Evolutionary conservation across 2,329 filamentous ascomycete species (phyloP).

Genomic region (Sarocladium oryzae): DNA sequence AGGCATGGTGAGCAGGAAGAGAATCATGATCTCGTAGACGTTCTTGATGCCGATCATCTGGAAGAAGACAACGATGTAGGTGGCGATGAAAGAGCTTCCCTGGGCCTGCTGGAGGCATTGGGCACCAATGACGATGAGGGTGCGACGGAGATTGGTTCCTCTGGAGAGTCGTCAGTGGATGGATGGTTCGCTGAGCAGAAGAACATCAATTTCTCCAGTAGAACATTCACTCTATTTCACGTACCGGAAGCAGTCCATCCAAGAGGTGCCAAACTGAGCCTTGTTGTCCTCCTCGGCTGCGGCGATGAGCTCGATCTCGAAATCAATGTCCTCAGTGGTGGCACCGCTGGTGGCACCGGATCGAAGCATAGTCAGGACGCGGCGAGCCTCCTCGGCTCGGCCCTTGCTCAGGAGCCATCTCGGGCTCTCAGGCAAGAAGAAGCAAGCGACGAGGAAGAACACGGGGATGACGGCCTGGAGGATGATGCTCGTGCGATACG

Average conservation of each 20-base stretch:
- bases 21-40: constrained; percentile 8
- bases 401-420: constrained; percentile 14
- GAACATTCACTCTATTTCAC: no score
- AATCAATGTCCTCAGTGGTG: constrained; percentile 10
- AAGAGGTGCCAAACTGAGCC: constrained; percentile 10
- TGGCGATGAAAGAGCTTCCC: constrained; percentile 16
- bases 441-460: background rate
- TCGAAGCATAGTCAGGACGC: constrained; percentile 11
- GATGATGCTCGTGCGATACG: constrained; percentile 6
- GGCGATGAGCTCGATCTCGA: constrained; percentile 11
- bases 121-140: background rate
- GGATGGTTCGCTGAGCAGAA: no score
- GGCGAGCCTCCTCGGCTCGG: constrained; percentile 13
- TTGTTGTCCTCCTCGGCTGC: constrained; percentile 13
- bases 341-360: constrained; percentile 9
- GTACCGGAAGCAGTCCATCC: background rate
- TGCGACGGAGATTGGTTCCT: background rate
- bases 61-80: constrained; percentile 19
- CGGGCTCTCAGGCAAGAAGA: constrained; percentile 15
- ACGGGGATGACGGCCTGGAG: constrained; percentile 8
- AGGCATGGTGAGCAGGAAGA: constrained; percentile 10
- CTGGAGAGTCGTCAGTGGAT: no score
- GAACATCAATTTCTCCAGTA: no score
- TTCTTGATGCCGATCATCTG: constrained; percentile 15
- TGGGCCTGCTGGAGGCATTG: constrained; percentile 16